Evolutionary conservation across 2,329 filamentous ascomycete species (phyloP).

Genomic region (Apiospora kogelbergensis): DNA sequence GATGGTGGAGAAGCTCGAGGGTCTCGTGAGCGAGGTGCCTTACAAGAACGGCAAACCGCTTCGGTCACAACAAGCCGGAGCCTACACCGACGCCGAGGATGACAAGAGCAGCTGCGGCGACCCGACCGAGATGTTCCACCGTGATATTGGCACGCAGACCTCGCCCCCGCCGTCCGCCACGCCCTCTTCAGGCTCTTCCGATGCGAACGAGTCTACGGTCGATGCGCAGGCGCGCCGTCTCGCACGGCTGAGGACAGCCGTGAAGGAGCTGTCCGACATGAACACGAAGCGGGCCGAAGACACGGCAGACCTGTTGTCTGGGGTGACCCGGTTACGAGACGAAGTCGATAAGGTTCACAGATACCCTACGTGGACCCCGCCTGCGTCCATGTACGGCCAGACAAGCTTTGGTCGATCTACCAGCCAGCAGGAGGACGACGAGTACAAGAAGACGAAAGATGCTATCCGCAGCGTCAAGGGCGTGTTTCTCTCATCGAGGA

Average conservation of each 20-base stretch:
- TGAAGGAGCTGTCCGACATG: constrained; percentile 44
- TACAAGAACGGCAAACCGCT: constrained; percentile 29
- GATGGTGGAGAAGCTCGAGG: constrained; percentile 53
- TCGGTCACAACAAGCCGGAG: constrained; percentile 17
- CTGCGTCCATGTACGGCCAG: constrained; percentile 40
- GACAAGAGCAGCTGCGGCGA: constrained; percentile 54
- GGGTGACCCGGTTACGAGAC: constrained; percentile 59
- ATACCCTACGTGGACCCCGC: constrained; percentile 41
- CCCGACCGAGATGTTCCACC: constrained; percentile 78
- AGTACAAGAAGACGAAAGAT: constrained; percentile 70
- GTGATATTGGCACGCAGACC: constrained; percentile 79
- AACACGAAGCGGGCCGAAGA: constrained; percentile 46
- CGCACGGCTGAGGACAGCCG: constrained; percentile 38
- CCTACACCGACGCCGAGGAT: constrained; percentile 22
- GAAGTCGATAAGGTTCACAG: constrained; percentile 62
- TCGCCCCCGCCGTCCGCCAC: constrained; percentile 46
- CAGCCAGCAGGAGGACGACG: constrained; percentile 61
- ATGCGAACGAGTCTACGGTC: constrained; percentile 26
- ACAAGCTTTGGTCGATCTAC: constrained; percentile 36
- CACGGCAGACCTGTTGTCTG: constrained; percentile 50
- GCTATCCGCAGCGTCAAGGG: constrained; percentile 81
- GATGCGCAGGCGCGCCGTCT: constrained; percentile 44
- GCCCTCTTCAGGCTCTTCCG: constrained; percentile 20
- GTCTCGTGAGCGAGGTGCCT: constrained; percentile 62
- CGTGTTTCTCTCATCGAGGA: constrained; percentile 70